These are phyloP conservation scores for Vaccinium darrowii DNA, from an alignment of 148 eudicot genomes.

Conservation along the genomic window DNA sequence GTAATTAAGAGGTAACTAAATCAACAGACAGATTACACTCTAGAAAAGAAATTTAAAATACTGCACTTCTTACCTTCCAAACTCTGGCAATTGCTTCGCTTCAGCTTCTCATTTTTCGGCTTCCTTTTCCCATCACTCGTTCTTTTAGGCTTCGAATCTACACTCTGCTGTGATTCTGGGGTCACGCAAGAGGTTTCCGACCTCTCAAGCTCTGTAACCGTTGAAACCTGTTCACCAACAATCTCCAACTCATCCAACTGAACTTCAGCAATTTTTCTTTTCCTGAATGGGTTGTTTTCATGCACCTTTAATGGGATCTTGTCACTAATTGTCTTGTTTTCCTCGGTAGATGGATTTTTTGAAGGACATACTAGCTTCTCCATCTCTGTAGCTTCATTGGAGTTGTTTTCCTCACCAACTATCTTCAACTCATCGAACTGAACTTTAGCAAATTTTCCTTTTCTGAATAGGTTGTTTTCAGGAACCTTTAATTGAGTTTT, in stretches of 20 bases:
- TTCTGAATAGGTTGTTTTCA: slow-evolving; percentile 56
- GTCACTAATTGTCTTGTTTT: slow-evolving; percentile 20
- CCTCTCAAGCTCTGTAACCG: slow-evolving; percentile 39
- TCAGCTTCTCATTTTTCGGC: slow-evolving; percentile 23
- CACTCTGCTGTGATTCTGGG: slow-evolving; percentile 46
- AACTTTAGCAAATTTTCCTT: slow-evolving; percentile 36
- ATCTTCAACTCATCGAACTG: slow-evolving; percentile 13
- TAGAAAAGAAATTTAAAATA: slow-evolving; percentile 53
- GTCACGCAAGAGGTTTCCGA: slow-evolving; percentile 20
- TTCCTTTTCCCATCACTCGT: slow-evolving; percentile 1
- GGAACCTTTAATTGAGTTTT: slow-evolving; percentile 32
- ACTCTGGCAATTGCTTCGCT: slow-evolving; percentile 19
- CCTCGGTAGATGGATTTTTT: slow-evolving; percentile 9
- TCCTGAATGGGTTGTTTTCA: slow-evolving; percentile 56
- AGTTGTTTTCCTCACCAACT: slow-evolving; percentile 27
- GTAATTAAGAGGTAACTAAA: background rate
- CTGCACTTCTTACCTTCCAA: slow-evolving; percentile 30
- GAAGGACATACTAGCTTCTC: slow-evolving; percentile 34
- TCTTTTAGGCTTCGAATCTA: slow-evolving; percentile 35
- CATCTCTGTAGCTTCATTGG: slow-evolving; percentile 39
- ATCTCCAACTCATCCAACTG: slow-evolving; percentile 20
- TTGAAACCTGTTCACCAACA: slow-evolving; percentile 31
- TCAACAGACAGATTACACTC: slow-evolving; percentile 14
- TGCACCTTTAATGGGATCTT: slow-evolving; percentile 31
- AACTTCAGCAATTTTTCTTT: slow-evolving; percentile 36